Base-by-base conservation (phyloP, 129 eudicot genomes). In the Erigeron canadensis region DNA sequence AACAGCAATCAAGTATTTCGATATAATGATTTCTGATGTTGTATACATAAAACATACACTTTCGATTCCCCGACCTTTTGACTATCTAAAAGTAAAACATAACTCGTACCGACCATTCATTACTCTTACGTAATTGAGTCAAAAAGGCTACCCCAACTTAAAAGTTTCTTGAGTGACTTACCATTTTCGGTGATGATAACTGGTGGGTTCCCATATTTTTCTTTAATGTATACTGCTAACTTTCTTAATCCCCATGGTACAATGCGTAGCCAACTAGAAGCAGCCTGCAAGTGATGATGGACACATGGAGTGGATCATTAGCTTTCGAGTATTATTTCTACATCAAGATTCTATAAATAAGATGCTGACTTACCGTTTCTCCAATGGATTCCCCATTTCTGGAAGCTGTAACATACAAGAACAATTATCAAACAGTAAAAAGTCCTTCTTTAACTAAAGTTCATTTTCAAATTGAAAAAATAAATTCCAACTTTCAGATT, bases 221-320 rank as follows among this genome's bases (percentile, higher is more conserved):
- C 89, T 74, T 83, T 87, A 39, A 95, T 78, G 80, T 90, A 86
- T 28, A 72, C 73, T 1, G 82, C 84, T 71, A 95, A 45, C 69
- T 84, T 86, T 62, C 94, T 79, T 60, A 95, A 74, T n/a, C 99
- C 99, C 97, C 99, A 90, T 46, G 99, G 99, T 40, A 95, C 99
- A 5, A 90, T 84, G 77, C 67, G 86, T 72, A 95, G 78, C 99
- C 99, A 95, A 51, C 72, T 64, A n/a, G 99, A 90, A 42, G 93
- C 91, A 57, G 86, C 85, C 99, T 95, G 75, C 16, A 84, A 43
- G 61, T 64, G 22, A 38, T 15, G 53, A 38, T 10, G n/a, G n/a
- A n/a, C n/a, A n/a, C n/a, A n/a, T n/a, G 10, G 43, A 70, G 61
- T 54, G 42, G 8, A 40, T 54, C 28, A 6, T 46, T 13, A 62